A percentile compares a stretch with the other conserved stretches of the same genome.
phyloP scores from a whole-genome alignment of 805 yeast species.

The Hanseniaspora lachancei region DNA sequence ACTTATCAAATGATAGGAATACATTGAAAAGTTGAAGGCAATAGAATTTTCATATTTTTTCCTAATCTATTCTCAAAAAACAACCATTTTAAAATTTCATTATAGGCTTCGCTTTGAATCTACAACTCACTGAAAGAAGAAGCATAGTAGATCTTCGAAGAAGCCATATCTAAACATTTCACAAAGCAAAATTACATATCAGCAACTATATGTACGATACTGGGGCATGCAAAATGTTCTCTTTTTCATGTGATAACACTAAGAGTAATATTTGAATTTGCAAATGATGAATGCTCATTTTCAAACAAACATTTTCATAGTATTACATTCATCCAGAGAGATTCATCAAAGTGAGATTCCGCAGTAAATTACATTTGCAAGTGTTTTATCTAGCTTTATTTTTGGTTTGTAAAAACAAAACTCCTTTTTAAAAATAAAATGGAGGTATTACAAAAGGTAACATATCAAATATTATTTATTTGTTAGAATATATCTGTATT shows the following conservation, averaged over 20 bases:
- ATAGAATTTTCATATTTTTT: constrained; percentile 2
- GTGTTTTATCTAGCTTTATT: too few species aligned
- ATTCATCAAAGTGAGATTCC: too few species aligned
- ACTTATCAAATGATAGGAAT: not conserved
- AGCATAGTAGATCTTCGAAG: constrained; percentile 35
- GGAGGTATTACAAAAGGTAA: too few species aligned
- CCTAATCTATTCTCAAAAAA: constrained; percentile 3
- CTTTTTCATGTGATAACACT: too few species aligned
- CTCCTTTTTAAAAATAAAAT: too few species aligned
- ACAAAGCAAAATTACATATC: not conserved
- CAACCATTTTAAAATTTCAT: constrained; percentile 14
- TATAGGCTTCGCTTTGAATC: constrained; percentile 39
- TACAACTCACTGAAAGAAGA: constrained; percentile 28
- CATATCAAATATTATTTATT: too few species aligned
- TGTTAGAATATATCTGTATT: not conserved
- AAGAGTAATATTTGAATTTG: not conserved
- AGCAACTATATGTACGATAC: not conserved
- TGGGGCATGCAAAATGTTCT: too few species aligned
- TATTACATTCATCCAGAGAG: not conserved
- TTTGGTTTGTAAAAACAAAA: too few species aligned
- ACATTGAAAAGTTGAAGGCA: constrained; percentile 4
- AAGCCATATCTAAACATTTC: constrained; percentile 22
- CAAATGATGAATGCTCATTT: not conserved
- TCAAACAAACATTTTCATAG: not conserved
- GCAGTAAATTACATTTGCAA: too few species aligned